A percentile compares a stretch with the other conserved stretches of the same genome.
These are phyloP conservation scores for Tricladium varicosporioides DNA, from an alignment of 2,329 filamentous ascomycete species.

Conservation along the genomic window DNA sequence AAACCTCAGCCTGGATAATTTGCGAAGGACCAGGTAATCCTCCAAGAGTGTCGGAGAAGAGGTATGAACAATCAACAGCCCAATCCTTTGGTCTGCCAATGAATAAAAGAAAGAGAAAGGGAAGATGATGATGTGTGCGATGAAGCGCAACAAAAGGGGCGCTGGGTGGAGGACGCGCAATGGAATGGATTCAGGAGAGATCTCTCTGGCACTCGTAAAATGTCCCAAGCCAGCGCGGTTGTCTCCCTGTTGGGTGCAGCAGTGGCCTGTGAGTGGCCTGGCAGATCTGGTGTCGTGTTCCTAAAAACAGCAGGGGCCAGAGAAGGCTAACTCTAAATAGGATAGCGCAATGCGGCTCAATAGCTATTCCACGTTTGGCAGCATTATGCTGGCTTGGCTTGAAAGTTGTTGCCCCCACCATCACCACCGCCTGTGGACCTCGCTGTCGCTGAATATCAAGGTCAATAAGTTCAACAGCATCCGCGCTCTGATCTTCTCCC, in stretches of 20 bases:
- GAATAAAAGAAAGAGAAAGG: background rate
- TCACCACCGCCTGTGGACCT: too few relatives aligned
- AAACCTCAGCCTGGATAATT: background rate
- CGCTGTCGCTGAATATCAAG: too few relatives aligned
- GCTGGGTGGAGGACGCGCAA: conserved; percentile 8
- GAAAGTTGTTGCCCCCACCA: too few relatives aligned
- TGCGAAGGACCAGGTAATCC: background rate
- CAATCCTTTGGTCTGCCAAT: background rate
- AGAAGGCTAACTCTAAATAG: too few relatives aligned
- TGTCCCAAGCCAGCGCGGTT: background rate
- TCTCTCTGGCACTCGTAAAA: background rate
- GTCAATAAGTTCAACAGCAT: too few relatives aligned
- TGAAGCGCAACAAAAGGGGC: background rate
- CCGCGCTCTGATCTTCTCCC: background rate
- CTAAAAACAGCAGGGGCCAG: too few relatives aligned
- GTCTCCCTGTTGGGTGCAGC: background rate
- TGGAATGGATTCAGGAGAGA: conserved; percentile 11
- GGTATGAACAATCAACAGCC: background rate
- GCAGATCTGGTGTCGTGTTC: too few relatives aligned
- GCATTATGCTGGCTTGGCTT: too few relatives aligned
- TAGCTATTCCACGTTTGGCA: too few relatives aligned
- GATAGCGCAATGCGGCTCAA: too few relatives aligned
- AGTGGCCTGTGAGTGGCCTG: background rate
- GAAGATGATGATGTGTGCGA: background rate
- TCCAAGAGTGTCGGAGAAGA: background rate